These are phyloP conservation scores for Amyloporia xantha DNA, from an alignment of 768 basidiomycete genomes.

Conservation along the genomic window DNA sequence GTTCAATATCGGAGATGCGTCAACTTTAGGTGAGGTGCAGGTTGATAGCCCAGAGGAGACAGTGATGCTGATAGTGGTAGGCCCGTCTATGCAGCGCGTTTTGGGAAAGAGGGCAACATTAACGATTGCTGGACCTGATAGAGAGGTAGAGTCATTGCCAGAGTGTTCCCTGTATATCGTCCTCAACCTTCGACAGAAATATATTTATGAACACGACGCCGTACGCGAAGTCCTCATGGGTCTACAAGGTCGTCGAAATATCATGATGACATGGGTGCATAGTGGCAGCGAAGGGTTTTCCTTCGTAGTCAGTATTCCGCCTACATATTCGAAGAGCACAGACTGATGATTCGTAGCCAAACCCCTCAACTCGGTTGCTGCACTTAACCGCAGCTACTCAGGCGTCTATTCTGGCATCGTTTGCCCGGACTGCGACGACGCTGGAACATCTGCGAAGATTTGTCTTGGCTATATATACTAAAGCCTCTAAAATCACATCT, in stretches of 20 bases:
- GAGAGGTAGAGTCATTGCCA: conserved; percentile 33
- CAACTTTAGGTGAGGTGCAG: conserved; percentile 52
- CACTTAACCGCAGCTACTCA: conserved; percentile 67
- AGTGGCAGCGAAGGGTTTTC: conserved; percentile 23
- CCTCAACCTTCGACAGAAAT: no score
- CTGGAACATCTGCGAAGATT: conserved; percentile 61
- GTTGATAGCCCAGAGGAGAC: no score
- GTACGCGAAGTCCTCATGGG: conserved; percentile 73
- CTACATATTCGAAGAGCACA: neutral
- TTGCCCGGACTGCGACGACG: conserved; percentile 54
- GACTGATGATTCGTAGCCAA: conserved; percentile 30
- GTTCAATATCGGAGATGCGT: conserved; percentile 66
- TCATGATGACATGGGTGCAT: conserved; percentile 37
- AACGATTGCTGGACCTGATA: conserved; percentile 33
- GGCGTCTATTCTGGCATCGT: conserved; percentile 52
- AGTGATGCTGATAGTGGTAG: conserved; percentile 24
- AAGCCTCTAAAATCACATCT: conserved; percentile 1
- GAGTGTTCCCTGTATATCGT: neutral
- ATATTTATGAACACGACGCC: conserved; percentile 69
- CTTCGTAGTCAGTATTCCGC: conserved; percentile 23
- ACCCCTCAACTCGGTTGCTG: conserved; percentile 49
- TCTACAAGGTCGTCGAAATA: conserved; percentile 64
- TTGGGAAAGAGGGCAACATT: conserved; percentile 32
- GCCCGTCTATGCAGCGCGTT: conserved; percentile 37
- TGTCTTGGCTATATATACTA: conserved; percentile 34